phyloP scores from a whole-genome alignment of 192 early-diverging fungal species.

The Linderina pennispora region DNA sequence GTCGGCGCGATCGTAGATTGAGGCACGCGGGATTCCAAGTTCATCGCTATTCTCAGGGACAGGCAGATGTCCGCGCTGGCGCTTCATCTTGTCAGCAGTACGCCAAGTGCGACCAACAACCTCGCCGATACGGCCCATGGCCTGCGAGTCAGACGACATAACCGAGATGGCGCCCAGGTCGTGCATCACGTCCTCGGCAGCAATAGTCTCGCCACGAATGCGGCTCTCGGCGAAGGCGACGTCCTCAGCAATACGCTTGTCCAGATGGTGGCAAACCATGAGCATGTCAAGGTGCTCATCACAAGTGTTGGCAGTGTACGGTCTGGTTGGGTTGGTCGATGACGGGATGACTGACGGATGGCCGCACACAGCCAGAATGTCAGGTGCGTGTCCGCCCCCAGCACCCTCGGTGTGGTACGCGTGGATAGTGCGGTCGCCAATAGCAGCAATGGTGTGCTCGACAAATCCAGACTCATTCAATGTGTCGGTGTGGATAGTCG shows the following conservation, averaged over 20 bases:
- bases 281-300: conserved; percentile 99
- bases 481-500: conserved; percentile 95
- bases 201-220: conserved; percentile 96
- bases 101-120: conserved; percentile 91
- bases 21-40: conserved; percentile 19
- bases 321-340: conserved; percentile 94
- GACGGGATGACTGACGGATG: conserved; percentile 85
- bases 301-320: conserved; percentile 89
- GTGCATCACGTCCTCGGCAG: conserved; percentile 93
- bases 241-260: conserved; percentile 90
- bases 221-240: conserved; percentile 95
- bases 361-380: conserved; percentile 72
- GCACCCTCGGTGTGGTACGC: conserved; percentile 97
- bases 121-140: conserved; percentile 96
- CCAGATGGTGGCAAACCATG: conserved; percentile 97
- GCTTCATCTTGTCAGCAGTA: conserved; percentile 93
- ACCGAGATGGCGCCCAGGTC: conserved; percentile 93
- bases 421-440: conserved; percentile 89
- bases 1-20: conserved; percentile 55
- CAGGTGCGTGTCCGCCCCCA: conserved; percentile 91
- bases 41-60: conserved; percentile 13
- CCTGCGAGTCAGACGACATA: conserved; percentile 90
- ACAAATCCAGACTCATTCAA: conserved; percentile 98
- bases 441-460: conserved; percentile 81
- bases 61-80: conserved; percentile 61